Percentiles rank a stretch among this genome's conserved stretches.
Evolutionary conservation across 306 rosid genomes (phyloP).

Genomic region (Arachis stenosperma): DNA sequence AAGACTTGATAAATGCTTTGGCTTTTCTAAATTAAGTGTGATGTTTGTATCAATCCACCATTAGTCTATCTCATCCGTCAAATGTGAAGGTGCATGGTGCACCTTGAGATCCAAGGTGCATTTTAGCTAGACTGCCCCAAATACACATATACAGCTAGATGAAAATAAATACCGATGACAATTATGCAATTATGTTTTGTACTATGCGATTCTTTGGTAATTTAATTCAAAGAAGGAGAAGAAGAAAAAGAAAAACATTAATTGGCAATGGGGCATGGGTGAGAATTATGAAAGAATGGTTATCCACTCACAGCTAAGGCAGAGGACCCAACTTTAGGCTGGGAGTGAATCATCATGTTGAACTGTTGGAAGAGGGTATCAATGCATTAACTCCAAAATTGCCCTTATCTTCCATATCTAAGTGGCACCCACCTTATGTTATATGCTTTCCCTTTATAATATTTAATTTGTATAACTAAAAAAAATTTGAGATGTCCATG

Average conservation of each 20-base stretch:
- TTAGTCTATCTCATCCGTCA: too few species aligned
- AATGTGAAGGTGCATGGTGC: too few species aligned
- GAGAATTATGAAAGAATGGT: conserved; percentile 25
- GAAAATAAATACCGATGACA: background rate
- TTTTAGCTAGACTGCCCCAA: too few species aligned
- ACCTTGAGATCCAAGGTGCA: too few species aligned
- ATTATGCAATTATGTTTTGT: background rate
- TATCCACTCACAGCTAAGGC: conserved; percentile 57
- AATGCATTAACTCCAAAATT: conserved; percentile 53
- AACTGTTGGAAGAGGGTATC: conserved; percentile 29
- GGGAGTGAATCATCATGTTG: conserved; percentile 31
- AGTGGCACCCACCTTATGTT: conserved; percentile 56
- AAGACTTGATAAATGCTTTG: too few species aligned
- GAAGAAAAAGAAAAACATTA: background rate
- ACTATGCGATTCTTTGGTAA: conserved; percentile 13
- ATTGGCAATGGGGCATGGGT: conserved; percentile 13
- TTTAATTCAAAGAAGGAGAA: background rate
- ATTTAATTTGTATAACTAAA: too few species aligned
- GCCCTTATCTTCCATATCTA: conserved; percentile 55
- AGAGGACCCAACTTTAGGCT: conserved; percentile 39
- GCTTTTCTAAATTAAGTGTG: too few species aligned
- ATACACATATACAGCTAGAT: background rate
- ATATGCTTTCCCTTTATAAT: conserved; percentile 24
- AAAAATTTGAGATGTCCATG: too few species aligned
- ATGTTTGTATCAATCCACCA: too few species aligned